Evolutionary conservation across 495 filamentous ascomycete species (phyloP).

Genomic region (Platismatia glauca): DNA sequence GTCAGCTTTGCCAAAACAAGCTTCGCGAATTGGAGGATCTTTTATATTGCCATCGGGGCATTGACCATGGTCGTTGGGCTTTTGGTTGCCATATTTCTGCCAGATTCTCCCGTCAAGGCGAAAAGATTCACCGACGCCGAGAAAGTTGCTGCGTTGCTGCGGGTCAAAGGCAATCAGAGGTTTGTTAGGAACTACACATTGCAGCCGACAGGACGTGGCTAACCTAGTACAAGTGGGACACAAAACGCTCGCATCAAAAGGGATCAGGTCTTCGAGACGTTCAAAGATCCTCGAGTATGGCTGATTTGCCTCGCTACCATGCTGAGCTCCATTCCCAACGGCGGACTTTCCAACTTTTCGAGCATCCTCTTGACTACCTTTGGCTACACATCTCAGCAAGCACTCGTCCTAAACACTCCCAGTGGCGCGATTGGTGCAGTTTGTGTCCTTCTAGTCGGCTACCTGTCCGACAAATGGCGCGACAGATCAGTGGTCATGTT

Average conservation of each 20-base stretch:
- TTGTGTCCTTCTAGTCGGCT: conserved; percentile 26
- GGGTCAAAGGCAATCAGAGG: conserved; percentile 40
- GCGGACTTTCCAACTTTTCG: conserved; percentile 43
- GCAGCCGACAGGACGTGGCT: not conserved
- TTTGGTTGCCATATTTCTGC: conserved; percentile 40
- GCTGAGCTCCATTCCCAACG: conserved; percentile 41
- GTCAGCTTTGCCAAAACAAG: conserved; percentile 41
- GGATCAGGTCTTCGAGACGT: conserved; percentile 33
- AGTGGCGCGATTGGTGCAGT: conserved; percentile 27
- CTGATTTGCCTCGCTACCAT: conserved; percentile 38
- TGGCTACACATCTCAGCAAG: conserved; percentile 29
- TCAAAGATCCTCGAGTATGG: conserved; percentile 35
- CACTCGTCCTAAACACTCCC: conserved; percentile 27
- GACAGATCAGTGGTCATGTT: conserved; percentile 29
- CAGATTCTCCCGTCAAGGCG: conserved; percentile 43
- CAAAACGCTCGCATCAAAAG: conserved; percentile 30
- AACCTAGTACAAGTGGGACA: conserved; percentile 20
- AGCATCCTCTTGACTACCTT: conserved; percentile 40
- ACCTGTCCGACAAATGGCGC: conserved; percentile 26
- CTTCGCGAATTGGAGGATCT: conserved; percentile 46
- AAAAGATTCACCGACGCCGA: conserved; percentile 42
- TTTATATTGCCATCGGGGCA: conserved; percentile 51
- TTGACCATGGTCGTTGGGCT: conserved; percentile 44
- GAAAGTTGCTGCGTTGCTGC: conserved; percentile 42
- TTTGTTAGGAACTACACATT: not conserved